Conservation (phyloP, 768 basidiomycete species). For the Tulasnella calospora region DNA sequence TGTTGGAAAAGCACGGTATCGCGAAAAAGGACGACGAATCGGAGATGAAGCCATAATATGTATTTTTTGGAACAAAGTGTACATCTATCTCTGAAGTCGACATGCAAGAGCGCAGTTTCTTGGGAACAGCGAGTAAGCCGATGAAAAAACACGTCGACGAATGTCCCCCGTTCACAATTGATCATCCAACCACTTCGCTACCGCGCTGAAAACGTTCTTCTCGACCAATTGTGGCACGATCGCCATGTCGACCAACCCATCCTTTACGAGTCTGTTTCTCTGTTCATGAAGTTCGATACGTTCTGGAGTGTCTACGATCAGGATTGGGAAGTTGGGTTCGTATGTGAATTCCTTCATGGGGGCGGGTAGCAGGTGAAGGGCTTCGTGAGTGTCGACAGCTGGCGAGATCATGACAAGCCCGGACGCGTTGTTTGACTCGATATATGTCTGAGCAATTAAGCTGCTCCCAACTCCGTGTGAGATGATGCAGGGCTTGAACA, state of each 20-base stretch:
- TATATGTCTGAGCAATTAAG: conserved; percentile 8
- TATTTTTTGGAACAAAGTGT: background rate
- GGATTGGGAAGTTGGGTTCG: conserved; percentile 17
- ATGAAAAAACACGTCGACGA: background rate
- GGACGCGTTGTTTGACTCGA: conserved; percentile 7
- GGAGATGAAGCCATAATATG: background rate
- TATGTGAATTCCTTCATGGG: background rate
- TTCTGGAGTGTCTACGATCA: background rate
- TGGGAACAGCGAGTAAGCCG: background rate
- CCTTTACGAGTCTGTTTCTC: background rate
- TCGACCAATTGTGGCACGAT: background rate
- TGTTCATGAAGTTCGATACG: background rate
- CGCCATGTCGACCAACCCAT: background rate
- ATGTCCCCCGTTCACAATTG: background rate
- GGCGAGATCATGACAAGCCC: conserved; percentile 13
- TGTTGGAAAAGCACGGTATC: conserved; percentile 71
- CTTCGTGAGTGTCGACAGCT: background rate
- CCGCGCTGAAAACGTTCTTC: background rate
- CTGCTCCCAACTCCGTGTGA: background rate
- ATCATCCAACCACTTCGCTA: conserved; percentile 7
- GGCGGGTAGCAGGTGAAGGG: background rate
- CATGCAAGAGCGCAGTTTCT: background rate
- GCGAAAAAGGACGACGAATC: conserved; percentile 81
- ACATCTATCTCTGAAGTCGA: background rate
- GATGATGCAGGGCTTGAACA: conserved; percentile 15